A percentile compares a stretch with the other conserved stretches of the same genome.
Conservation (phyloP, 306 rosid genomes). For the Gleditsia sinensis region DNA sequence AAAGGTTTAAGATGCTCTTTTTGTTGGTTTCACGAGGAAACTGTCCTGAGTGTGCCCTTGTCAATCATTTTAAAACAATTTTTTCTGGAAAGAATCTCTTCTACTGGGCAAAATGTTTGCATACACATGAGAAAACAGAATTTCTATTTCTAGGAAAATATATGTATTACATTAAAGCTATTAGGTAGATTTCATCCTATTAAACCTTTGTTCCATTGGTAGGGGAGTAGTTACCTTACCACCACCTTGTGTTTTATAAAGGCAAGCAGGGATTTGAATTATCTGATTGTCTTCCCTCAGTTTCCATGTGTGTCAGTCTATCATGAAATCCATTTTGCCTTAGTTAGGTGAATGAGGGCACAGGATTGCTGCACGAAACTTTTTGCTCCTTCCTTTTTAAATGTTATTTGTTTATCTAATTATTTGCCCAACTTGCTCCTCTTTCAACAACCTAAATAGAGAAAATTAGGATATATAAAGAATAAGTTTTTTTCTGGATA, state of each 20-base stretch:
- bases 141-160: neutral
- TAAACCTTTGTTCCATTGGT: neutral
- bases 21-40: slow-evolving; percentile 20
- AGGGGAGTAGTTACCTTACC: slow-evolving; percentile 4
- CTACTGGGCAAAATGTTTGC: neutral
- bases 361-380: neutral
- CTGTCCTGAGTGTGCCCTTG: neutral
- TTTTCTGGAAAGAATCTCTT: slow-evolving; percentile 18
- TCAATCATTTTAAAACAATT: slow-evolving; percentile 9
- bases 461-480: neutral
- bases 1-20: slow-evolving; percentile 11
- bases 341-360: neutral
- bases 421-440: neutral
- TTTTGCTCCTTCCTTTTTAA: neutral
- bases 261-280: slow-evolving; percentile 11
- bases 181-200: slow-evolving; percentile 13
- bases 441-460: neutral
- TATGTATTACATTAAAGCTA: neutral
- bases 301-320: slow-evolving; percentile 9
- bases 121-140: neutral
- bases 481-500: neutral
- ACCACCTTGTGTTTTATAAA: slow-evolving; percentile 22
- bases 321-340: slow-evolving; percentile 18
- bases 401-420: neutral
- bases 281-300: slow-evolving; percentile 6